These are phyloP conservation scores for Diplosphaera chodatii DNA, from an alignment of 139 green algal genomes.

Conservation along the genomic window DNA sequence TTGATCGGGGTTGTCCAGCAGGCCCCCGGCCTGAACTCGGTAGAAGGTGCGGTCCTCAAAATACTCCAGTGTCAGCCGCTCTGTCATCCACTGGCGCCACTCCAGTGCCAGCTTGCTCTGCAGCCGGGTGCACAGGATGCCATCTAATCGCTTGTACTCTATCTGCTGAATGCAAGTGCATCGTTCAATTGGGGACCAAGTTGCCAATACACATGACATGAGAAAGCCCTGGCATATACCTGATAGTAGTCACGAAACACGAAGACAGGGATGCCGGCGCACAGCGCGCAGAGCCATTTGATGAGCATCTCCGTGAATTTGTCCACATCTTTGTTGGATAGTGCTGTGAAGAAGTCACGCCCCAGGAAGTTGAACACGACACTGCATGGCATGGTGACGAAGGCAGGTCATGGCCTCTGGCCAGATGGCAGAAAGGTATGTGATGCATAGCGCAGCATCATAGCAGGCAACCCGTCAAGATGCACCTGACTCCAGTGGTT, in stretches of 20 bases:
- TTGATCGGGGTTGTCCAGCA: slow-evolving; percentile 90
- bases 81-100: slow-evolving; percentile 94
- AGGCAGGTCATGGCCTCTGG: no score
- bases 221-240: slow-evolving; percentile 22
- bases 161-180: no score
- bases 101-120: slow-evolving; percentile 77
- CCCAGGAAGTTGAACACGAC: slow-evolving; percentile 96
- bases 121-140: no score
- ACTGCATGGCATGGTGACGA: slow-evolving; percentile 31
- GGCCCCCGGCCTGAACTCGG: slow-evolving; percentile 23
- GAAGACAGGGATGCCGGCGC: slow-evolving; percentile 81
- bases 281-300: slow-evolving; percentile 56
- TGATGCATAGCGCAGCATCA: no score
- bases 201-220: no score
- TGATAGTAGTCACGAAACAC: slow-evolving; percentile 82
- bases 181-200: no score
- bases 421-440: no score
- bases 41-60: slow-evolving; percentile 87
- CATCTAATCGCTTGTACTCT: no score
- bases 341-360: slow-evolving; percentile 98
- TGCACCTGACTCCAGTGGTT: slow-evolving; percentile 90
- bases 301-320: slow-evolving; percentile 78
- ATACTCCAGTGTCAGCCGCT: slow-evolving; percentile 74
- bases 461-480: no score
- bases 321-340: slow-evolving; percentile 74